Percentiles rank a stretch among this genome's conserved stretches.
These are phyloP conservation scores for Pseudogymnoascus sp. DNA, from an alignment of 2,329 filamentous ascomycete species.

Conservation along the genomic window DNA sequence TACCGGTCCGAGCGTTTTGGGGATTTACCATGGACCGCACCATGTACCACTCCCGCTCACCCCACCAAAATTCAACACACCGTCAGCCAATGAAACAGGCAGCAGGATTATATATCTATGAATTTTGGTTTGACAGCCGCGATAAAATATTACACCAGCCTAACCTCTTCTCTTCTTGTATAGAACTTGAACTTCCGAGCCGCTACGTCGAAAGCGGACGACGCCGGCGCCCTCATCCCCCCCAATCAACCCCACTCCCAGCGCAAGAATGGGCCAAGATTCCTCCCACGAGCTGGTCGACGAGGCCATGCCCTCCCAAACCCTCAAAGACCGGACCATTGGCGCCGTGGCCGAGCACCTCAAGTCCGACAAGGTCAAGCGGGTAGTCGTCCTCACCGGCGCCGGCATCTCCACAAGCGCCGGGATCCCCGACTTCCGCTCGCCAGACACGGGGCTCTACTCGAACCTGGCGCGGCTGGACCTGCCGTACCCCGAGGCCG, in stretches of 20 bases:
- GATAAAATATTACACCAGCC: not conserved
- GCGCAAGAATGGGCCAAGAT: slow-evolving; percentile 77
- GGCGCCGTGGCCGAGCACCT: slow-evolving; percentile 75
- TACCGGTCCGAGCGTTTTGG: not conserved
- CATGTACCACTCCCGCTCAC: not conserved
- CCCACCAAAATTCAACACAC: not conserved
- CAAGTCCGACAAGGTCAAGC: slow-evolving; percentile 54
- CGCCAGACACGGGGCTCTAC: slow-evolving; percentile 87
- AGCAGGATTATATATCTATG: not conserved
- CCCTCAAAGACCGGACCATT: slow-evolving; percentile 60
- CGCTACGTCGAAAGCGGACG: not conserved
- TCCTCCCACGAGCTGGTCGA: slow-evolving; percentile 60
- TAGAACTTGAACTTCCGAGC: not conserved
- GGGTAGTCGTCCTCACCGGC: slow-evolving; percentile 82
- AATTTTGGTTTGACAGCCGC: not conserved
- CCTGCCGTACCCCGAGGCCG: slow-evolving; percentile 81
- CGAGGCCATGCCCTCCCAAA: slow-evolving; percentile 44
- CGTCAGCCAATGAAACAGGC: not conserved
- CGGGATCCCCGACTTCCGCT: slow-evolving; percentile 86
- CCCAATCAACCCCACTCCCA: not conserved
- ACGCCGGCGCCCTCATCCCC: not conserved
- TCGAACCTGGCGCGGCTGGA: slow-evolving; percentile 81
- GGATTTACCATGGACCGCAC: not conserved
- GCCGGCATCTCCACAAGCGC: slow-evolving; percentile 77
- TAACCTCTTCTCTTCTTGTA: not conserved